Evolutionary conservation across 2,329 filamentous ascomycete species (phyloP).

Genomic region (Aureobasidium uvarum): DNA sequence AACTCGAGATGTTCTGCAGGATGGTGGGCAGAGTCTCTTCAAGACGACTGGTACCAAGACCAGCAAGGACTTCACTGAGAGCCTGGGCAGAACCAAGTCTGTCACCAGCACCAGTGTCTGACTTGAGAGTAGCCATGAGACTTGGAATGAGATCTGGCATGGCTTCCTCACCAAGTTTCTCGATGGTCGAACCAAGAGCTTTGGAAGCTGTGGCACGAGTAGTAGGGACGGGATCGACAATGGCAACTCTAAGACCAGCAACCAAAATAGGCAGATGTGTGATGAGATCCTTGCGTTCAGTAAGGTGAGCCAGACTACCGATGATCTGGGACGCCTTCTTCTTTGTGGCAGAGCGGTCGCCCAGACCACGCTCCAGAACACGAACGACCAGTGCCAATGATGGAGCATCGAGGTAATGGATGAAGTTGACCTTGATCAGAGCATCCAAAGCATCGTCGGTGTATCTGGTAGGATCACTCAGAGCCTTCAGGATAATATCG

Average conservation of each 20-base stretch:
- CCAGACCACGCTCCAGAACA: conserved; percentile 88
- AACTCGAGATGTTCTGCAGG: conserved; percentile 89
- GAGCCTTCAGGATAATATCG: conserved; percentile 85
- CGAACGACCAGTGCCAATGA: conserved; percentile 92
- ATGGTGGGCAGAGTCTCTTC: conserved; percentile 97
- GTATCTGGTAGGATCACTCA: conserved; percentile 96
- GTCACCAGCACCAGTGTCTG: conserved; percentile 94
- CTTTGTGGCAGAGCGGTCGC: conserved; percentile 90
- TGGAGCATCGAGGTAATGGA: conserved; percentile 96
- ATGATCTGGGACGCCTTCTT: conserved; percentile 97
- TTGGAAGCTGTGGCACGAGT: conserved; percentile 96
- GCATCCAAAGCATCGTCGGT: conserved; percentile 92
- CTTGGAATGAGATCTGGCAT: conserved; percentile 95
- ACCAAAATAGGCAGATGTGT: conserved; percentile 89
- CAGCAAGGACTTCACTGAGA: conserved; percentile 91
- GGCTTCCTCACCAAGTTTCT: conserved; percentile 96
- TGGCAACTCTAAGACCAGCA: conserved; percentile 80
- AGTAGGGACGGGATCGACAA: conserved; percentile 93
- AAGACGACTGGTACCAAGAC: conserved; percentile 83
- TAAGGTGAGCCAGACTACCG: conserved; percentile 93
- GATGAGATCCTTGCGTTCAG: conserved; percentile 90
- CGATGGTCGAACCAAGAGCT: conserved; percentile 91
- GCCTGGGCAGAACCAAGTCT: conserved; percentile 94
- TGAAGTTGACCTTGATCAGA: conserved; percentile 96
- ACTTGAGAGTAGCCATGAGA: conserved; percentile 96